These are phyloP conservation scores for Sarcodon aspratus DNA, from an alignment of 768 basidiomycete genomes.

Conservation along the genomic window DNA sequence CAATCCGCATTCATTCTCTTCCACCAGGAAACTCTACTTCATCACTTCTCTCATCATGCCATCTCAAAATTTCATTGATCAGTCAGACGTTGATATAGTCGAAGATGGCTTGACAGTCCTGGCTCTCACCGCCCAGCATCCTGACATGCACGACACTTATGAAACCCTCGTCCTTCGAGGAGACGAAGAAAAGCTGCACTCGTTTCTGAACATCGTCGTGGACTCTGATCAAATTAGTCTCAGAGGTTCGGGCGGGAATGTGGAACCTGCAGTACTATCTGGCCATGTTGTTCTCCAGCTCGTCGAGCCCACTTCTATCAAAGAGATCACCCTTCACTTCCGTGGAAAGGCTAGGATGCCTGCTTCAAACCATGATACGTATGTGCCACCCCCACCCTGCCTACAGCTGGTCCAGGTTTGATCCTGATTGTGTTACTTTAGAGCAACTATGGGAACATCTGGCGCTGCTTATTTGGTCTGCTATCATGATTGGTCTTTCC, in stretches of 20 bases:
- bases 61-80: too few relatives aligned
- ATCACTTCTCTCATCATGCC: too few relatives aligned
- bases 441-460: constrained; percentile 31
- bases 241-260: constrained; percentile 71
- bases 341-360: constrained; percentile 74
- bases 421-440: constrained; percentile 6
- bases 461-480: constrained; percentile 52
- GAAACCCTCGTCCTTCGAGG: not conserved
- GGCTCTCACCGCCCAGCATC: constrained; percentile 8
- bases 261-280: constrained; percentile 71
- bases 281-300: constrained; percentile 77
- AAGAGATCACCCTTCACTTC: constrained; percentile 77
- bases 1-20: too few relatives aligned
- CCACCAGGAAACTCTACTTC: too few relatives aligned
- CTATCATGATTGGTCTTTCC: constrained; percentile 87
- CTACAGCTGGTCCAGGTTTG: not conserved
- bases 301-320: constrained; percentile 71
- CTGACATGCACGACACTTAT: constrained; percentile 22
- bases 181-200: constrained; percentile 31
- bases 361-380: constrained; percentile 45
- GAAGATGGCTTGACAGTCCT: too few relatives aligned
- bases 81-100: too few relatives aligned
- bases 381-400: constrained; percentile 21
- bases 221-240: constrained; percentile 60
- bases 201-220: constrained; percentile 68